Percentiles rank a stretch among this genome's conserved stretches.
Evolutionary conservation across 2,329 filamentous ascomycete species (phyloP).

Genomic region (Fusarium penzigii): DNA sequence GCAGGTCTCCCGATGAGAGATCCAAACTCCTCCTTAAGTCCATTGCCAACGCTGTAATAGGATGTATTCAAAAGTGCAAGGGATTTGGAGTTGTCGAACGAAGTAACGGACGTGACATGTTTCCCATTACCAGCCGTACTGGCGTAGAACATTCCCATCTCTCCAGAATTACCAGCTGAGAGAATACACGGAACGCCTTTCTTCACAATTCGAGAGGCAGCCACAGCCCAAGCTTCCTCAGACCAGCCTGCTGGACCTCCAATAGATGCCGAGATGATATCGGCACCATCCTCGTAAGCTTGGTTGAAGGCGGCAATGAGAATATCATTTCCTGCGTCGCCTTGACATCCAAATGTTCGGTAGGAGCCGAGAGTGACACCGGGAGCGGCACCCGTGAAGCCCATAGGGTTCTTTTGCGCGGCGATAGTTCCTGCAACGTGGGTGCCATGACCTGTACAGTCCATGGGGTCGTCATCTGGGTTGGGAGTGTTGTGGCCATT

Average conservation of each 20-base stretch:
- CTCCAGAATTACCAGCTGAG: conserved; percentile 54
- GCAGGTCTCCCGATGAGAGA: conserved; percentile 44
- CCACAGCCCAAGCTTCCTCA: conserved; percentile 51
- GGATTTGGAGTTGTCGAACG: conserved; percentile 48
- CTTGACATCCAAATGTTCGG: conserved; percentile 58
- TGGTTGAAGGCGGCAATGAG: conserved; percentile 60
- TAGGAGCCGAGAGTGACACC: conserved; percentile 58
- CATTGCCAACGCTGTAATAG: conserved; percentile 42
- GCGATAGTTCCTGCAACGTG: conserved; percentile 65
- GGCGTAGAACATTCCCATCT: conserved; percentile 49
- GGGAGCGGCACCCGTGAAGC: conserved; percentile 59
- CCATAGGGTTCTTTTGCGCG: conserved; percentile 52
- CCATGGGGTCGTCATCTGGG: conserved; percentile 54
- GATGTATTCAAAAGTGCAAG: conserved; percentile 45
- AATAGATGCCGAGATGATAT: conserved; percentile 59
- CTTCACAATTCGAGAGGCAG: conserved; percentile 53
- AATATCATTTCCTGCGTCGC: conserved; percentile 53
- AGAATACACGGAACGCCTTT: conserved; percentile 54
- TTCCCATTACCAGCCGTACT: conserved; percentile 50
- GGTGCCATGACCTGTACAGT: conserved; percentile 60
- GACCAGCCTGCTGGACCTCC: conserved; percentile 54
- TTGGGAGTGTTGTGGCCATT: conserved; percentile 39
- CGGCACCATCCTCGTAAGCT: conserved; percentile 60
- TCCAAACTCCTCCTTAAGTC: conserved; percentile 40
- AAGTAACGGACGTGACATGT: conserved; percentile 49